A percentile compares a stretch with the other conserved stretches of the same genome.
Conservation (phyloP, 345 rosid genomes). For the Arabis hirsuta region DNA sequence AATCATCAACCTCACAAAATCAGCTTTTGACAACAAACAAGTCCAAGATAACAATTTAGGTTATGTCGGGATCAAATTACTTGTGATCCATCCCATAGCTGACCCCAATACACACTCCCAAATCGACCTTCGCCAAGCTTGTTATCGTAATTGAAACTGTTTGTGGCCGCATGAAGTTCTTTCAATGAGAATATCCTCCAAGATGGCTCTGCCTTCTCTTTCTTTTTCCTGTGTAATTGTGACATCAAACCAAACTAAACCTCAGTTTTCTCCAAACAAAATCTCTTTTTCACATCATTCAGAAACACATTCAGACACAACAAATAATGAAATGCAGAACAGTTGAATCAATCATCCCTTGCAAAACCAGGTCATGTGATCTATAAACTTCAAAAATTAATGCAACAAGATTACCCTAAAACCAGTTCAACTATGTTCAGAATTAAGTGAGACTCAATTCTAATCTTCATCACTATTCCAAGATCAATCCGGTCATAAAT, state of each 20-base stretch:
- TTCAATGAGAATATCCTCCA: slow-evolving; percentile 93
- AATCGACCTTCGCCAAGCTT: slow-evolving; percentile 98
- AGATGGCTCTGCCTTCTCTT: slow-evolving; percentile 65
- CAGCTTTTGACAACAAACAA: not conserved
- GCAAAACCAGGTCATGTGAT: slow-evolving; percentile 13
- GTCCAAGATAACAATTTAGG: slow-evolving; percentile 10
- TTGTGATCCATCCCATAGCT: slow-evolving; percentile 99
- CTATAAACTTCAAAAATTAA: not conserved
- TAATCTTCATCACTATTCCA: no score
- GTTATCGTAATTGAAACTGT: slow-evolving; percentile 95
- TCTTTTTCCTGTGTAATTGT: slow-evolving; percentile 53
- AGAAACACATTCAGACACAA: slow-evolving; percentile 17
- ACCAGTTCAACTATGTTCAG: not conserved
- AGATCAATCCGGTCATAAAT: not conserved
- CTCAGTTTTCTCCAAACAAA: slow-evolving; percentile 2
- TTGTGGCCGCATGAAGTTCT: slow-evolving; percentile 90
- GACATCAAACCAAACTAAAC: slow-evolving; percentile 29
- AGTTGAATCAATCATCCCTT: slow-evolving; percentile 9
- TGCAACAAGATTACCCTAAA: not conserved
- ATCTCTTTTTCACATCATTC: not conserved
- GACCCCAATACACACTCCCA: slow-evolving; percentile 99
- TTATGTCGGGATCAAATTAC: slow-evolving; percentile 47
- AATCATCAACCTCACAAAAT: not conserved
- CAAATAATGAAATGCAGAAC: slow-evolving; percentile 11
- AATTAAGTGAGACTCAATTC: no score